Evolutionary conservation across 495 filamentous ascomycete genomes (phyloP), one percentile per base, ranked within the genome.

Genomic region (Symbiotaphrina buchneri): DNA sequence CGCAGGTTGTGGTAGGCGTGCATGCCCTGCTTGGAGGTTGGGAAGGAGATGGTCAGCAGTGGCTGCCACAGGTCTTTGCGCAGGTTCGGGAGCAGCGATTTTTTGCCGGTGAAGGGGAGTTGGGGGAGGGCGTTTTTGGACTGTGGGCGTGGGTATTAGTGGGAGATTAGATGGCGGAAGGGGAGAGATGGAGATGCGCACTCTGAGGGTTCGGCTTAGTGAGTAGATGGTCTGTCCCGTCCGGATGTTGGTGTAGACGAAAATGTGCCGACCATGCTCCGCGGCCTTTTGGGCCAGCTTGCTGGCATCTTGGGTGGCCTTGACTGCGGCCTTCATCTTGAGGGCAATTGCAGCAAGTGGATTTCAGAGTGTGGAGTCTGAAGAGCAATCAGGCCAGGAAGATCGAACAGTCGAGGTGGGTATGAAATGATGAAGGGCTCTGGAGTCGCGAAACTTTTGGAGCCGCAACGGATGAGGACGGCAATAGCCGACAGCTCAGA

Each of bases 51-150:
- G 24, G 72, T 61, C 35, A 68, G 79, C 44, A 87, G 61, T 0
- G 79, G 77, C n/a, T 51, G 52, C 87, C 87, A 97, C 50, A 84
- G 66, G 48, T 97, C 87, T 54, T 81, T 83, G 37, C 87, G 81
- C 27, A 95, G 52, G 30, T 63, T 57, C 32, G 68, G 47, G 3
- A 83, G 83, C 21, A 74, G 60, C 38, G 78, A 74, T 45, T 97
- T 87, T 54, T 92, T 92, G 58, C 84, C 87, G 30, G 81, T 71
- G 60, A 69, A 92, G 40, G 80, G 58, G 37, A 93, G 53, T 52
- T 97, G 87, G 29, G 59, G 55, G 33, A 90, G 51, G 35, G 55
- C 61, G 50, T 65, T 66, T 54, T 74, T 61, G 75, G 80, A 30
- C 26, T 14, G 10, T 16, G 32, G 21, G 3, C 8, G 33, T 31